A percentile compares a stretch with the other conserved stretches of the same genome.
phyloP scores from a whole-genome alignment of 2,329 filamentous ascomycete species.

The Fusarium sororula region DNA sequence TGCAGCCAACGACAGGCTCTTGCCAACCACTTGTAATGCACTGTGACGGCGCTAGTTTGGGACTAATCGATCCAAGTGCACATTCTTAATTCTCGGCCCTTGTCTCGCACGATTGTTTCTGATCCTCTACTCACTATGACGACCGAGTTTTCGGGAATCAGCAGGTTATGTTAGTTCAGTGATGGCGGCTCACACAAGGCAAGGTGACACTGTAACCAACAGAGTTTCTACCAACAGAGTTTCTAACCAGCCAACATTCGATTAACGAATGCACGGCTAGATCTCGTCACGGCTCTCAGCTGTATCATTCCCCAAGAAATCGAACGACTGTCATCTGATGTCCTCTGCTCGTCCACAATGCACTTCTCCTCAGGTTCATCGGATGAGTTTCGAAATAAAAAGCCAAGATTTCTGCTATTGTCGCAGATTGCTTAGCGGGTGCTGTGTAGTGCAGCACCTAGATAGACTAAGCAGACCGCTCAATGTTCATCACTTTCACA shows the following conservation, averaged over 20 bases:
- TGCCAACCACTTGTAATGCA: constrained; percentile 34
- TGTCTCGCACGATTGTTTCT: neutral
- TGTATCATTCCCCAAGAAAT: constrained; percentile 16
- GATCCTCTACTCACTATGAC: neutral
- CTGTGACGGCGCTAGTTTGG: constrained; percentile 42
- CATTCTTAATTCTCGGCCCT: constrained; percentile 4
- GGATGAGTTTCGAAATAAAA: constrained; percentile 5
- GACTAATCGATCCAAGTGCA: constrained; percentile 10
- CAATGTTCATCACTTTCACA: neutral
- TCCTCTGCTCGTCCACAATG: neutral
- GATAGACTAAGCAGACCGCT: constrained; percentile 19
- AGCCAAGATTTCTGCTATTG: constrained; percentile 25
- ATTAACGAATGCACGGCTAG: constrained; percentile 7
- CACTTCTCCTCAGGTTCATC: neutral
- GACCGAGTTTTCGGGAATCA: constrained; percentile 15
- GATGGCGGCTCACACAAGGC: neutral
- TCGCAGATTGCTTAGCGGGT: constrained; percentile 24
- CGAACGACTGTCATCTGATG: constrained; percentile 35
- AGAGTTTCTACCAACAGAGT: neutral
- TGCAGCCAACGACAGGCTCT: constrained; percentile 33
- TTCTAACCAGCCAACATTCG: neutral
- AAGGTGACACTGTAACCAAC: neutral
- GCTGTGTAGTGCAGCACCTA: neutral
- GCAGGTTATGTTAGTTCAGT: neutral
- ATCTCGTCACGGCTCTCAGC: constrained; percentile 19